Evolutionary conservation across 495 filamentous ascomycete genomes (phyloP).

Genomic region (Cenococcum geophilum): DNA sequence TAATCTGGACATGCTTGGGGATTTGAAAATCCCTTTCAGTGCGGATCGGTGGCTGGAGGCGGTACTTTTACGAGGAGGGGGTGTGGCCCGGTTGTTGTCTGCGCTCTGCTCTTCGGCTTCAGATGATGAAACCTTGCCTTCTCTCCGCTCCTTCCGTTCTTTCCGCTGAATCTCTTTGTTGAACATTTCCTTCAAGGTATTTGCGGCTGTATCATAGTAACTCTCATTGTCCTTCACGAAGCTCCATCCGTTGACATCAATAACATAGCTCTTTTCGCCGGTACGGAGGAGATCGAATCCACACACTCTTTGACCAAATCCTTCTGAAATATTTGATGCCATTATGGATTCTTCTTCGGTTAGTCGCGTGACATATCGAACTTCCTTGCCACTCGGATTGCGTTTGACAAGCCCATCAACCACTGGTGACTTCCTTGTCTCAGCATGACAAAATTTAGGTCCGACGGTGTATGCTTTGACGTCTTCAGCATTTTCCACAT

Average conservation of each 20-base stretch:
- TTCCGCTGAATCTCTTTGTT: slow-evolving; percentile 61
- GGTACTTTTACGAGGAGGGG: slow-evolving; percentile 42
- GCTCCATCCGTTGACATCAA: slow-evolving; percentile 99
- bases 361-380: slow-evolving; percentile 86
- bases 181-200: slow-evolving; percentile 81
- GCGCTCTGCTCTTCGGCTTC: slow-evolving; percentile 25
- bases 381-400: slow-evolving; percentile 95
- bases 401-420: slow-evolving; percentile 93
- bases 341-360: slow-evolving; percentile 75
- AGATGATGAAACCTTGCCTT: slow-evolving; percentile 15
- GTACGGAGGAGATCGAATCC: slow-evolving; percentile 93
- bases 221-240: slow-evolving; percentile 99
- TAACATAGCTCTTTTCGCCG: slow-evolving; percentile 86
- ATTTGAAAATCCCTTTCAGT: slow-evolving; percentile 50
- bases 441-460: slow-evolving; percentile 87
- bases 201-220: slow-evolving; percentile 89
- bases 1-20: slow-evolving; percentile 59
- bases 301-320: slow-evolving; percentile 92
- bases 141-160: slow-evolving; percentile 46
- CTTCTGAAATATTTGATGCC: slow-evolving; percentile 80
- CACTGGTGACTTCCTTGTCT: slow-evolving; percentile 93
- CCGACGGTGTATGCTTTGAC: slow-evolving; percentile 99
- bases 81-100: slow-evolving; percentile 3
- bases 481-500: slow-evolving; percentile 92
- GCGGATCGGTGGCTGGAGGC: slow-evolving; percentile 38